Base-by-base conservation (phyloP, 202 grass and related monocot genomes). In the Hordeum pubiflorum region DNA sequence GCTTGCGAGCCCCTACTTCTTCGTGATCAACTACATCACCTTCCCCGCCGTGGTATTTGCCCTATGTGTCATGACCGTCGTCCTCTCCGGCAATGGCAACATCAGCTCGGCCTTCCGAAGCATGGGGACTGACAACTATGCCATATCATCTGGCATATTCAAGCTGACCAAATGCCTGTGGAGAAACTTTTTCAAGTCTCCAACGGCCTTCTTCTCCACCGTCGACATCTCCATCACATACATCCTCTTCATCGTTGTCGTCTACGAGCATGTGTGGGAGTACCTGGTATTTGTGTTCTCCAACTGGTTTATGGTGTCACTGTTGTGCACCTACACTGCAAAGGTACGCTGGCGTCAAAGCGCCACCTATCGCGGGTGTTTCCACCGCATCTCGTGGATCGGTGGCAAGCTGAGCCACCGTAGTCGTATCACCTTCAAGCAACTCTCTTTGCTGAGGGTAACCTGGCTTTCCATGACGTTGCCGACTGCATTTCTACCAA, bases 1-100 rank as follows among this genome's bases (percentile, higher is more conserved):
- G 1, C 39, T 83, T 0, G 72, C 81, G 1, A 69, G 72, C 26
- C 81, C 72, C 1, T 59, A 58, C 50, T 84, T 84, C 82, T 43
- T 84, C 9, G 0, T 78, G 0, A 13, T 9, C 3, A 84, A 84
- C 82, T 78, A 84, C 55, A 0, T 78, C 1, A 9, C 70, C 0
- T 7, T 78, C 13, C 63, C 63, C 6, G 2, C 62, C 1, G 10
- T 78, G 4, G 39, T 84, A 0, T 0, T 7, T 0, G 1, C 9
- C 27, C 2, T 84, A 0, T 84, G 64, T 63, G 0, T 62, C 52
- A 60, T 71, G 74, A 37, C 20, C 13, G 13, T 84, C 14, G 1
- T 71, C 4, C 5, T 84, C 0, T 78, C 54, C 0, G 82, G 63
- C 26, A 26, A 69, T 3, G 82, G 82, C 3, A 52, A 77, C 17